phyloP scores from a whole-genome alignment of 2,329 filamentous ascomycete species.

The Aspergillus neoniger region DNA sequence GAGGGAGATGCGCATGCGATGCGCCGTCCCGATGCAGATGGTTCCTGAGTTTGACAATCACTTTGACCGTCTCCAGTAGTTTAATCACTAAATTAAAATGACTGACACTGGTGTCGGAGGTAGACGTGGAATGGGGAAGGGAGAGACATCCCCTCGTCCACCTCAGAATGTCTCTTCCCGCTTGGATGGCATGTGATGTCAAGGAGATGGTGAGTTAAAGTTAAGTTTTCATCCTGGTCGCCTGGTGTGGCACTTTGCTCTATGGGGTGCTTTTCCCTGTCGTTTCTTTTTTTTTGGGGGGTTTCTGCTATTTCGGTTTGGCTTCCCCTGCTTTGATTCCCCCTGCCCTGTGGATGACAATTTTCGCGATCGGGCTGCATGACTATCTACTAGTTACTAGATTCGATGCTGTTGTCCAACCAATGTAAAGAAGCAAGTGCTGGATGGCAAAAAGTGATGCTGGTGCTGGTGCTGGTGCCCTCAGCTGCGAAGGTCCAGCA shows the following conservation, averaged over 20 bases:
- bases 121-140: background rate
- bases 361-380: background rate
- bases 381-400: too few species aligned
- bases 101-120: constrained; percentile 2
- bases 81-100: constrained; percentile 2
- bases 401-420: too few species aligned
- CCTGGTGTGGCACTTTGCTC: background rate
- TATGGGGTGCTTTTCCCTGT: background rate
- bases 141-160: background rate
- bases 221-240: background rate
- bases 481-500: background rate
- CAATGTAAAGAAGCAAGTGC: too few species aligned
- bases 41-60: background rate
- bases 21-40: background rate
- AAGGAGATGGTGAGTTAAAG: constrained; percentile 1
- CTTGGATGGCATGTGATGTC: background rate
- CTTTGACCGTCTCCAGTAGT: constrained; percentile 5
- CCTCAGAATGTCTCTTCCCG: background rate
- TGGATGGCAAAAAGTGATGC: too few species aligned
- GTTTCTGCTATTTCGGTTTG: background rate
- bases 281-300: background rate
- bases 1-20: background rate
- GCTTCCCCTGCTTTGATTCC: background rate
- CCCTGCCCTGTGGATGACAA: background rate
- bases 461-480: background rate